Evolutionary conservation across 2,329 filamentous ascomycete species (phyloP), one percentile per base, ranked within the genome.

Genomic region (Xylaria polymorpha): DNA sequence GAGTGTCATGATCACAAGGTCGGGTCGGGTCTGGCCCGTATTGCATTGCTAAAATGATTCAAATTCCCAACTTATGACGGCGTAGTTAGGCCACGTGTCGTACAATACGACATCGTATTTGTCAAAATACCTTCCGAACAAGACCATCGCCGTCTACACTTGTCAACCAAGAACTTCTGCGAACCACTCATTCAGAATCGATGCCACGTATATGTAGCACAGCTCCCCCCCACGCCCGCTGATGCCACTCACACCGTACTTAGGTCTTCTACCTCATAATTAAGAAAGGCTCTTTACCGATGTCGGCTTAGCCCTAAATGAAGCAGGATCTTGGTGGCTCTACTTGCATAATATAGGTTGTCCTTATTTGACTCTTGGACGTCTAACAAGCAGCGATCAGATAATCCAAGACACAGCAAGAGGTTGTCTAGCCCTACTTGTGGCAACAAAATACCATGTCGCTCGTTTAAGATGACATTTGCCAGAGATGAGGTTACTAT

Each of bases 1-100:
- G 67, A 69, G 48, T 35, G 32, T 18, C 3, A 6, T 50, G 44
- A 60, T 53, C 62, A 86, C 43, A 59, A 59, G 62, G 58, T 55
- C 29, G 22, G 22, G 35, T 85, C n/a, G n/a, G n/a, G n/a, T n/a
- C n/a, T 29, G 25, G 25, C 25, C 55, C 61, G 48, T 56, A 51
- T 65, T 61, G 25, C 50, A 51, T 59, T 35, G 44, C 62, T 18
- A 18, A 12, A 9, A 43, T 64, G 43, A 81, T 82, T 5, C 32
- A 8, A n/a, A 53, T 18, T n/a, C 14, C 14, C 50, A 56, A 2
- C 10, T 39, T 22, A 4, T 22, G 32, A 22, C 51, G 20, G 10
- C 18, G 51, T 56, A 1, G 29, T 39, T 22, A 10, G 10, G 51
- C 25, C 32, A 14, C 29, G 22, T 8, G 4, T 56, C 15, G 29